A percentile compares a stretch with the other conserved stretches of the same genome.
Conservation (phyloP, 805 yeast species). For the Naumovozyma dairenensis region DNA sequence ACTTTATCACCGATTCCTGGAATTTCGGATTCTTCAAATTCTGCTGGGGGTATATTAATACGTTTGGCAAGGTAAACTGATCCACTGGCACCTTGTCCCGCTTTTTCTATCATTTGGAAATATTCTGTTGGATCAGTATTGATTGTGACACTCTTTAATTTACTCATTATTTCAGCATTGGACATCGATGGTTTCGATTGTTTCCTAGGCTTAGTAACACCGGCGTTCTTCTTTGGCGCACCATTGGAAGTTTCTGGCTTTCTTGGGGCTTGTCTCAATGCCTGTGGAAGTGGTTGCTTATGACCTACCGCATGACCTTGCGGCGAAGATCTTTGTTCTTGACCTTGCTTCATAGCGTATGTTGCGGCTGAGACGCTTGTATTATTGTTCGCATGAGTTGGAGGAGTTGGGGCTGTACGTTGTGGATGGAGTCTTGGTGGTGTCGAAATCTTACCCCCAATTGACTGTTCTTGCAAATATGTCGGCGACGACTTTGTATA, state of each 20-base stretch:
- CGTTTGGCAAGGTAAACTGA: conserved; percentile 83
- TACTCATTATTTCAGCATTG: conserved; percentile 80
- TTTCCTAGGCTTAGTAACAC: conserved; percentile 32
- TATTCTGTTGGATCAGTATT: conserved; percentile 77
- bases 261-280: conserved; percentile 27
- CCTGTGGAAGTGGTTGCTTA: conserved; percentile 15
- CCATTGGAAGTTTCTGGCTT: conserved; percentile 14
- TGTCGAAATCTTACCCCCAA: background rate
- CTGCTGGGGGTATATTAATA: conserved; percentile 31
- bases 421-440: conserved; percentile 21
- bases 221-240: conserved; percentile 20
- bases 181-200: conserved; percentile 56
- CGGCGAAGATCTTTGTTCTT: conserved; percentile 4
- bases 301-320: too few species aligned
- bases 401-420: conserved; percentile 18
- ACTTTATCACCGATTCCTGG: conserved; percentile 51
- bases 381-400: conserved; percentile 9
- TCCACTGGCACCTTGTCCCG: conserved; percentile 98
- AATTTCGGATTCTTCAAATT: conserved; percentile 12
- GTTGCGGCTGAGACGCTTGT: conserved; percentile 32
- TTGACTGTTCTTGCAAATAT: conserved; percentile 2
- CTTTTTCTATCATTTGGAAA: conserved; percentile 68
- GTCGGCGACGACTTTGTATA: conserved; percentile 11
- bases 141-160: conserved; percentile 71
- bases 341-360: conserved; percentile 21